Evolutionary conservation across 371 early-diverging fungal species (phyloP).

Genomic region (Mortierella sp.): DNA sequence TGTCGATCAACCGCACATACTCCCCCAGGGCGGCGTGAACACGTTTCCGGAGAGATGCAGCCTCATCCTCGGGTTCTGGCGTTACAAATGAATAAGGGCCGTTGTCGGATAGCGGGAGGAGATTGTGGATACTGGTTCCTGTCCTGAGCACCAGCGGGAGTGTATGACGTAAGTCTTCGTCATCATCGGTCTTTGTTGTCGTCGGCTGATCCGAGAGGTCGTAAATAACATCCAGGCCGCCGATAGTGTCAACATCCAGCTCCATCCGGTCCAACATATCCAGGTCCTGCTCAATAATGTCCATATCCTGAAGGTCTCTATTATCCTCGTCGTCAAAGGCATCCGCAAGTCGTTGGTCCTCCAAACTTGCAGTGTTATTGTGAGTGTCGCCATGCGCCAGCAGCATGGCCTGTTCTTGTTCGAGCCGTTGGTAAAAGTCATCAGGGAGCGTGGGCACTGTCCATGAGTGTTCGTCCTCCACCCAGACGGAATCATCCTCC

Average conservation of each 20-base stretch:
- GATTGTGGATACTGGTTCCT: constrained; percentile 21
- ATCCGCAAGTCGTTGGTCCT: background rate
- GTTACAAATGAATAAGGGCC: background rate
- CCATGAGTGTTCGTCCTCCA: constrained; percentile 14
- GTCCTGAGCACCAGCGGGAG: constrained; percentile 6
- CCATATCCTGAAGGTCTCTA: background rate
- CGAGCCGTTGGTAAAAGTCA: constrained; percentile 7
- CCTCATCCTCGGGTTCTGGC: background rate
- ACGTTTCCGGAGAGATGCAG: background rate
- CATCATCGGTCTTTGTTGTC: background rate
- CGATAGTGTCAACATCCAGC: constrained; percentile 20
- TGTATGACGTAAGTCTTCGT: background rate
- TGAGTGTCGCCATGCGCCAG: background rate
- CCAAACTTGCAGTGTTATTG: background rate
- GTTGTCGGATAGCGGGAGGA: background rate
- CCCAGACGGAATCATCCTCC: background rate
- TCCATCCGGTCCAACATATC: constrained; percentile 15
- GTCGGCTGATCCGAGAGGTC: constrained; percentile 10
- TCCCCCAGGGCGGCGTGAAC: constrained; percentile 16
- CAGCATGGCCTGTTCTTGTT: background rate
- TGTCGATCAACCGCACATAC: constrained; percentile 27
- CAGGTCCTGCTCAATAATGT: constrained; percentile 19
- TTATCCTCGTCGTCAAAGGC: too few species aligned
- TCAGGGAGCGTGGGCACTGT: constrained; percentile 10
- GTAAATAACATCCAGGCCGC: constrained; percentile 14